phyloP scores from a whole-genome alignment of 2,329 filamentous ascomycete species.

The Xylaria sp. region DNA sequence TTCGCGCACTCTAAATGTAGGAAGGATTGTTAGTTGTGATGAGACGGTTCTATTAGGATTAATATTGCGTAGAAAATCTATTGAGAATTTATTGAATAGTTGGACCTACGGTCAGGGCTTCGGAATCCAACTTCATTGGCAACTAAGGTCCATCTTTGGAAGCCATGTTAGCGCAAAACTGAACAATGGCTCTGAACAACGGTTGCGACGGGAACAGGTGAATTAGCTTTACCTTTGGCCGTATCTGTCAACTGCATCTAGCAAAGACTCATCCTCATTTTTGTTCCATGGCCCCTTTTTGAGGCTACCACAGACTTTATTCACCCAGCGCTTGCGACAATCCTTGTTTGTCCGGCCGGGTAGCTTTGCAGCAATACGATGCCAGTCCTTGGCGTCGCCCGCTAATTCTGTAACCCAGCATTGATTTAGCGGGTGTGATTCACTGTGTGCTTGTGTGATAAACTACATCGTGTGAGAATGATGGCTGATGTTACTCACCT shows the following conservation, averaged over 20 bases:
- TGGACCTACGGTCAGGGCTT: slow-evolving; percentile 42
- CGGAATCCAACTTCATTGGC: slow-evolving; percentile 52
- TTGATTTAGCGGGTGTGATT: slow-evolving; percentile 7
- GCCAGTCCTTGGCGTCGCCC: slow-evolving; percentile 30
- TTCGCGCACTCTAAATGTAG: slow-evolving; percentile 56
- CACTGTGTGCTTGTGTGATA: neutral
- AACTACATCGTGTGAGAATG: neutral
- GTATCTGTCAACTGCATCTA: slow-evolving; percentile 50
- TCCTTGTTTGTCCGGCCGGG: slow-evolving; percentile 36
- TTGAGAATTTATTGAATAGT: neutral
- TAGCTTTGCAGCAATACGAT: slow-evolving; percentile 34
- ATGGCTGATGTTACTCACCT: slow-evolving; percentile 15
- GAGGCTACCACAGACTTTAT: slow-evolving; percentile 33
- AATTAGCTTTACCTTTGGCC: slow-evolving; percentile 49
- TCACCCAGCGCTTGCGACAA: slow-evolving; percentile 38
- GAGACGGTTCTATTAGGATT: neutral
- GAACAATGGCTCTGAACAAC: neutral
- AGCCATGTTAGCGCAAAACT: neutral
- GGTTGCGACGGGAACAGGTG: neutral
- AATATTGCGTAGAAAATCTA: neutral
- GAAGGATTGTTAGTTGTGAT: neutral
- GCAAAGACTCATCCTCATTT: slow-evolving; percentile 39
- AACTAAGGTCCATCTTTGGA: slow-evolving; percentile 54
- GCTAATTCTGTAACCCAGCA: neutral
- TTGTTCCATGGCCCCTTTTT: slow-evolving; percentile 35